Percentiles rank a stretch among this genome's conserved stretches.
Evolutionary conservation across 352 stramenopile genomes (phyloP).

Genomic region (Saprolegnia parasitica): DNA sequence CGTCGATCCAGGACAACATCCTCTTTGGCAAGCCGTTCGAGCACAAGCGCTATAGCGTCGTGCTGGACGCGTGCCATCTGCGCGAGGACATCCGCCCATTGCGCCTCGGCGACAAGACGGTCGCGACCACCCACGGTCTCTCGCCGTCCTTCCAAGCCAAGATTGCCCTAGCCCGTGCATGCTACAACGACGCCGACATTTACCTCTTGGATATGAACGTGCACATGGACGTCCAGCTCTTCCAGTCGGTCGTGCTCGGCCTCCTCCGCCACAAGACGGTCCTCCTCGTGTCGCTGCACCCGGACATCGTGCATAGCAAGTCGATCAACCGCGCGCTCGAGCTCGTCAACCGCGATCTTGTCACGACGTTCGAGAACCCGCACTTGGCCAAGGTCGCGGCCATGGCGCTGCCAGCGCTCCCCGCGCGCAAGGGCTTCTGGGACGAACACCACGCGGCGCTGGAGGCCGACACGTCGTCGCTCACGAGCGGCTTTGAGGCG

Average conservation of each 20-base stretch:
- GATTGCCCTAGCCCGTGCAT: constrained; percentile 49
- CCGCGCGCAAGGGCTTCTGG: constrained; percentile 9
- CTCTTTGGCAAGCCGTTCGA: constrained; percentile 51
- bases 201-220: constrained; percentile 26
- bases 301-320: not conserved
- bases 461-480: not conserved
- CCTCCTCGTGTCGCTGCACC: constrained; percentile 59
- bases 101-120: constrained; percentile 84
- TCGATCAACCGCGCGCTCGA: constrained; percentile 5
- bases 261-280: constrained; percentile 50
- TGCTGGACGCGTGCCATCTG: constrained; percentile 75
- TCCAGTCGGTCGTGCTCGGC: constrained; percentile 63
- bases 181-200: constrained; percentile 38
- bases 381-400: not conserved
- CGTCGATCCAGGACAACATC: constrained; percentile 49
- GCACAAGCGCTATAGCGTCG: constrained; percentile 37
- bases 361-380: constrained; percentile 1
- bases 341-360: not conserved
- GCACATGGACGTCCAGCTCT: constrained; percentile 80
- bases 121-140: constrained; percentile 83
- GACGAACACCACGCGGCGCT: constrained; percentile 13
- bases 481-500: not conserved
- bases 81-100: constrained; percentile 81
- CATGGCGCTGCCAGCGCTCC: not conserved
- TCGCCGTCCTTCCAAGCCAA: constrained; percentile 55